phyloP scores from a whole-genome alignment of 2,329 filamentous ascomycete genomes.

The Cordyceps sp. region DNA sequence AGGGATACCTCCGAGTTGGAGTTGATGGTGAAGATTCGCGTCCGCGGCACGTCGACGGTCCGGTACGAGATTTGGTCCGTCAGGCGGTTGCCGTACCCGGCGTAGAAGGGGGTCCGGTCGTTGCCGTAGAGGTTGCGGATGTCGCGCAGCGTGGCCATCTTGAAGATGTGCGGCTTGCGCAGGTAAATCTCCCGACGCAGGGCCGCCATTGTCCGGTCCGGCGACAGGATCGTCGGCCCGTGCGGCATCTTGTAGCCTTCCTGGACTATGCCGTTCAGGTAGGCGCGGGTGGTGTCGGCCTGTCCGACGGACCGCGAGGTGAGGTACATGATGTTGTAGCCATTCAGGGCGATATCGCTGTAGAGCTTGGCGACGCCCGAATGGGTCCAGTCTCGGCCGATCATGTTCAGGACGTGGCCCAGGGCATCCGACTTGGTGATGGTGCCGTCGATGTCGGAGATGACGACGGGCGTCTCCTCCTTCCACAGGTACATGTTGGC shows the following conservation, averaged over 20 bases:
- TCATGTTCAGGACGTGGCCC: conserved; percentile 89
- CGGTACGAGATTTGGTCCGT: conserved; percentile 95
- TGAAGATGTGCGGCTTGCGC: conserved; percentile 95
- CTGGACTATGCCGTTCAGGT: conserved; percentile 77
- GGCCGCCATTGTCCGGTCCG: conserved; percentile 87
- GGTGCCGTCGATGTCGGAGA: conserved; percentile 96
- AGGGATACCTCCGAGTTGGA: conserved; percentile 90
- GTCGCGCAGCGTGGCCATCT: conserved; percentile 94
- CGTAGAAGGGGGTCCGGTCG: conserved; percentile 75
- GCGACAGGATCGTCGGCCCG: conserved; percentile 87
- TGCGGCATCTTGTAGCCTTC: conserved; percentile 74
- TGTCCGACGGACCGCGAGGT: conserved; percentile 89
- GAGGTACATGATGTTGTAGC: conserved; percentile 97
- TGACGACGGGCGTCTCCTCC: conserved; percentile 81
- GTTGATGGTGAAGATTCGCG: conserved; percentile 96
- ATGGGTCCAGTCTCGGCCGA: conserved; percentile 96
- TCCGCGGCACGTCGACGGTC: conserved; percentile 86
- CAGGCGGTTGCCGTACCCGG: conserved; percentile 89
- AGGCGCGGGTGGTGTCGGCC: conserved; percentile 77
- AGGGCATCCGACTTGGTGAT: conserved; percentile 96
- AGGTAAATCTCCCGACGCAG: conserved; percentile 85
- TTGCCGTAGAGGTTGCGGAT: conserved; percentile 76
- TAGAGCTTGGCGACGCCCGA: conserved; percentile 93
- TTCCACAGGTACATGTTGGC: conserved; percentile 92
- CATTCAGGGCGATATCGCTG: conserved; percentile 85